phyloP scores from a whole-genome alignment of 78 protist species.

The Dictyostelium purpureum region DNA sequence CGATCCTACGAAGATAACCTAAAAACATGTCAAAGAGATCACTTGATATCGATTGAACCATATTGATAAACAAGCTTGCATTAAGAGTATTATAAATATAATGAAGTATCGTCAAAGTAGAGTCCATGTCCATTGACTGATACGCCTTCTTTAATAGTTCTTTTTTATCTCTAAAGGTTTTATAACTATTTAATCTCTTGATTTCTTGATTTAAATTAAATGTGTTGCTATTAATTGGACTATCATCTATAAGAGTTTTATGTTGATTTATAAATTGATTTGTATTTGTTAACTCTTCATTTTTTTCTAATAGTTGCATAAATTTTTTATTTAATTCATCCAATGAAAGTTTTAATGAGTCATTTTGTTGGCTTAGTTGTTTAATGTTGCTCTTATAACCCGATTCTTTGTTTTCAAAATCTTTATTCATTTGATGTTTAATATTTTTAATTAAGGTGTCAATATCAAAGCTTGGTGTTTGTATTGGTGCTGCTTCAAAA shows the following conservation, averaged over 20 bases:
- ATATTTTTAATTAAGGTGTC: not conserved
- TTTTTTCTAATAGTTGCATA: not conserved
- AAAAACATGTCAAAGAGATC: not conserved
- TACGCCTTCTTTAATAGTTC: not conserved
- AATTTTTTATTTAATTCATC: slow-evolving; percentile 6
- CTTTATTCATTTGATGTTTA: not conserved
- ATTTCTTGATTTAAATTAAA: not conserved
- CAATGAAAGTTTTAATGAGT: not conserved
- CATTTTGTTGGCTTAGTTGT: not conserved
- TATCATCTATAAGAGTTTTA: not conserved
- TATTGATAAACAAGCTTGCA: not conserved
- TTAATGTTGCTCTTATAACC: not conserved
- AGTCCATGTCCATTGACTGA: slow-evolving; percentile 1
- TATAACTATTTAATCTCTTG: not conserved
- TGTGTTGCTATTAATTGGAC: not conserved
- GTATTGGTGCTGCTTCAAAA: not conserved
- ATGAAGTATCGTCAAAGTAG: not conserved
- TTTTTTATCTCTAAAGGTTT: not conserved
- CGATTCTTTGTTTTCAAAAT: not conserved
- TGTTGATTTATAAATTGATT: slow-evolving; percentile 4
- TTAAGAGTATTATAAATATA: not conserved
- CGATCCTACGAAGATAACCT: slow-evolving; percentile 6
- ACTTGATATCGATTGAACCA: not conserved
- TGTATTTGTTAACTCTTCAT: not conserved
- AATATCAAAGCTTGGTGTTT: not conserved